Evolutionary conservation across 345 rosid species (phyloP).

Genomic region (Reutealis trisperma): DNA sequence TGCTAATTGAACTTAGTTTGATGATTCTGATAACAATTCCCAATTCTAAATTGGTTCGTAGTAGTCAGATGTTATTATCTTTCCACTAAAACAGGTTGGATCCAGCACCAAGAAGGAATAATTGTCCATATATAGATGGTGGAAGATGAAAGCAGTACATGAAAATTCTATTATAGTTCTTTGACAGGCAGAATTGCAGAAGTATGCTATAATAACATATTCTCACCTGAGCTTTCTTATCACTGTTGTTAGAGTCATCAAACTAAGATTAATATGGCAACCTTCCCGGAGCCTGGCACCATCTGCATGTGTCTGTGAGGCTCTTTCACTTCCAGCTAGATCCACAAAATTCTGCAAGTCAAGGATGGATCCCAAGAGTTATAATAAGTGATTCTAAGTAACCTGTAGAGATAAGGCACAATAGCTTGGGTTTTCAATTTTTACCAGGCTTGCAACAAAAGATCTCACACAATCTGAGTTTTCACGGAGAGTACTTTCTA

Average conservation of each 20-base stretch:
- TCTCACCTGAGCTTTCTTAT: slow-evolving; percentile 93
- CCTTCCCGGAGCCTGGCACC: slow-evolving; percentile 98
- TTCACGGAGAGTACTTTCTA: slow-evolving; percentile 90
- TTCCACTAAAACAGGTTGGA: neutral
- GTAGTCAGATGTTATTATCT: neutral
- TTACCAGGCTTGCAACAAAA: slow-evolving; percentile 93
- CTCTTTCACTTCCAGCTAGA: slow-evolving; percentile 99
- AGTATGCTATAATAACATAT: neutral
- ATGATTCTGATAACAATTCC: neutral
- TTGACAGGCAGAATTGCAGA: neutral
- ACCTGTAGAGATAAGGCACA: neutral
- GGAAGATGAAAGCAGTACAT: neutral
- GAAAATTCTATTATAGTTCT: neutral
- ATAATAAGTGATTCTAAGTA: neutral
- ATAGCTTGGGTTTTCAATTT: neutral
- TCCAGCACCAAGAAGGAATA: neutral
- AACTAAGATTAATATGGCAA: slow-evolving; percentile 96
- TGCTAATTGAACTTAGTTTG: neutral
- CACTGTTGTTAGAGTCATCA: slow-evolving; percentile 98
- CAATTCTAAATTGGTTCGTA: neutral
- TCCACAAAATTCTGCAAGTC: slow-evolving; percentile 91
- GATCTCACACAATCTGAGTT: slow-evolving; percentile 95
- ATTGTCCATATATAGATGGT: neutral
- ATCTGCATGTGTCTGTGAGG: slow-evolving; percentile 94
- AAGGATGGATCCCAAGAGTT: slow-evolving; percentile 16